Evolutionary conservation across 2,329 filamentous ascomycete genomes (phyloP).

Genomic region (Sclerotinia borealis): DNA sequence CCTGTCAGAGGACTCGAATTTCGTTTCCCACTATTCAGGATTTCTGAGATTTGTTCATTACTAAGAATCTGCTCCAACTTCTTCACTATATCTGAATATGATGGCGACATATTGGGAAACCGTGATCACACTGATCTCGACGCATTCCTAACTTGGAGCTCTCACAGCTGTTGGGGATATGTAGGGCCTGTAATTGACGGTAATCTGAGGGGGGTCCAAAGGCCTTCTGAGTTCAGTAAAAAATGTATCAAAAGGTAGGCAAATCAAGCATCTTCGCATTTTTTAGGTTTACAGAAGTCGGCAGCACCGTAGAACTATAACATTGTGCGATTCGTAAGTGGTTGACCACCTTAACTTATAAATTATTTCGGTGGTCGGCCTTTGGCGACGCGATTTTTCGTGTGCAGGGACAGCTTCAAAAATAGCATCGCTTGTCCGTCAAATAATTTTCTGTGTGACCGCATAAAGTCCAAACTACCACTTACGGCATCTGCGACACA

Average conservation of each 20-base stretch:
- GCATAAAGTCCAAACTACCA: neutral
- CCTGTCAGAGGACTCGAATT: conserved; percentile 14
- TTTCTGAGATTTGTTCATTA: conserved; percentile 7
- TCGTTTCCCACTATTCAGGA: neutral
- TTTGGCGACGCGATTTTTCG: conserved; percentile 13
- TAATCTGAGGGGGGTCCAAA: neutral
- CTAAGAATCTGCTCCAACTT: neutral
- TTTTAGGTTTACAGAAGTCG: neutral
- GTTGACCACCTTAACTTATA: neutral
- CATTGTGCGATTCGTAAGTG: neutral
- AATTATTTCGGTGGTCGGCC: neutral
- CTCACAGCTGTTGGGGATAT: neutral
- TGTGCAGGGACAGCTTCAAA: conserved; percentile 12
- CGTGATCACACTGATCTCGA: neutral
- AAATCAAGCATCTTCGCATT: neutral
- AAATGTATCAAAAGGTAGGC: neutral
- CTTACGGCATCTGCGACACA: conserved; percentile 3
- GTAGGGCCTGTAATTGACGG: neutral
- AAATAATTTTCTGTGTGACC: conserved; percentile 10
- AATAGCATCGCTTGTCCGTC: conserved; percentile 12
- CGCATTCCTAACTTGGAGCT: conserved; percentile 2
- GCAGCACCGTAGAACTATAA: neutral
- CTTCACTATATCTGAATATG: neutral
- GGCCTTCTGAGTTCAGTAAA: neutral
- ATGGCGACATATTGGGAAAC: conserved; percentile 3